Percentiles rank a stretch among this genome's conserved stretches.
These are phyloP conservation scores for Yamadazyma paraphyllophila DNA, from an alignment of 805 yeast species.

Conservation along the genomic window DNA sequence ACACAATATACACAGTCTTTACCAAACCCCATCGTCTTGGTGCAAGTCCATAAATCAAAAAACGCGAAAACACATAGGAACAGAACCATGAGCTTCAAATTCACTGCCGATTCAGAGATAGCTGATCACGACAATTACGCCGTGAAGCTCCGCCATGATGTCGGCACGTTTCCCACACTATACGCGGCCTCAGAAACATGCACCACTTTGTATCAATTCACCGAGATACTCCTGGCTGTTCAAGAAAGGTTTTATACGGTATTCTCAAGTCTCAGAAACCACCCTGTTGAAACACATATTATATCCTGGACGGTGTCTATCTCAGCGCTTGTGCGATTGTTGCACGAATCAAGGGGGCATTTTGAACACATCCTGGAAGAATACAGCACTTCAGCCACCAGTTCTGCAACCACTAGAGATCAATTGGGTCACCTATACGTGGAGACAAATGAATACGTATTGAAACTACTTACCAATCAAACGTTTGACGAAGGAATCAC, in stretches of 20 bases:
- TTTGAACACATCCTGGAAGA: neutral
- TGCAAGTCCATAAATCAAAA: too few species aligned
- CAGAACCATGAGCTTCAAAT: neutral
- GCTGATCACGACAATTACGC: neutral
- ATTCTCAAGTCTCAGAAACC: neutral
- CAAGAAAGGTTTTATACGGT: neutral
- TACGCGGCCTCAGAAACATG: neutral
- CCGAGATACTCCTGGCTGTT: neutral
- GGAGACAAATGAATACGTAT: slow-evolving; percentile 1
- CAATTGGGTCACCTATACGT: slow-evolving; percentile 3
- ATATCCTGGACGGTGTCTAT: neutral
- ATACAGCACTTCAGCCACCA: neutral
- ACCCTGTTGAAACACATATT: neutral
- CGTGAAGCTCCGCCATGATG: neutral
- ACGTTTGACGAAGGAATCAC: neutral
- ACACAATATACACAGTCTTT: too few species aligned
- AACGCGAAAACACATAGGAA: neutral
- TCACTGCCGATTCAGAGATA: neutral
- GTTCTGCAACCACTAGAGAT: neutral
- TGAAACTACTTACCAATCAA: neutral
- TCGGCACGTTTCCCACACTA: neutral
- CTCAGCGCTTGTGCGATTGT: neutral
- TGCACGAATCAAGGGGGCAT: neutral
- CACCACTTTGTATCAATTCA: neutral
- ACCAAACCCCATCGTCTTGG: too few species aligned